These are phyloP conservation scores for Verruconis gallopava DNA, from an alignment of 2,329 filamentous ascomycete species.

Conservation along the genomic window DNA sequence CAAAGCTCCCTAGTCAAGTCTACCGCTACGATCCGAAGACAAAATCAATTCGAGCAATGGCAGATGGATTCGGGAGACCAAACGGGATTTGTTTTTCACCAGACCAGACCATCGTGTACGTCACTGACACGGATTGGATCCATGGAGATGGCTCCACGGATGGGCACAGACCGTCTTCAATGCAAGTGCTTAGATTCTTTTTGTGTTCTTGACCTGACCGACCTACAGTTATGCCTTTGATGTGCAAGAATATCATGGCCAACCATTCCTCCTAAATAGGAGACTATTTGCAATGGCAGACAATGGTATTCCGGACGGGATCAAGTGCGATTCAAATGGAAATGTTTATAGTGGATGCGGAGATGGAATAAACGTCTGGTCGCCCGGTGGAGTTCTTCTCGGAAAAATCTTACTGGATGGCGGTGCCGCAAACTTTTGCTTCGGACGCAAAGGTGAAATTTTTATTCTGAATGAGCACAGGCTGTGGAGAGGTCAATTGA, in stretches of 20 bases:
- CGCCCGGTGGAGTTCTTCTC: constrained; percentile 29
- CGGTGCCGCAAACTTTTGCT: constrained; percentile 36
- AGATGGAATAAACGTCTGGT: constrained; percentile 40
- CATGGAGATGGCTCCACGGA: constrained; percentile 1
- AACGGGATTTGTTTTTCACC: constrained; percentile 35
- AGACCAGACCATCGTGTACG: constrained; percentile 31
- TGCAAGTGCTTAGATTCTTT: background rate
- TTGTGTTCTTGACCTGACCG: background rate
- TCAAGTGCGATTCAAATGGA: constrained; percentile 27
- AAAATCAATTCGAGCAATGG: constrained; percentile 28
- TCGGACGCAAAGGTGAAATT: constrained; percentile 32
- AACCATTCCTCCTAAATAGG: constrained; percentile 14
- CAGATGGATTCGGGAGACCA: constrained; percentile 28
- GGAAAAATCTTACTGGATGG: constrained; percentile 23
- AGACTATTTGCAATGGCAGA: constrained; percentile 17
- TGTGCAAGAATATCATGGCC: constrained; percentile 10
- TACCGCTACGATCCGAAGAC: constrained; percentile 33
- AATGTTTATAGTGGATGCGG: constrained; percentile 41
- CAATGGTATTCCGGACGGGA: constrained; percentile 15
- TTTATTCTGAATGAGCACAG: constrained; percentile 33
- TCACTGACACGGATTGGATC: constrained; percentile 27
- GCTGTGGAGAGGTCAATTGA: constrained; percentile 16
- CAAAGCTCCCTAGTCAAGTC: constrained; percentile 22
- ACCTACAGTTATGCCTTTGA: constrained; percentile 16
- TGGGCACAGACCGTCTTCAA: background rate